phyloP scores from a whole-genome alignment of 1,139 yeast genomes.

The Pichia sp. region DNA sequence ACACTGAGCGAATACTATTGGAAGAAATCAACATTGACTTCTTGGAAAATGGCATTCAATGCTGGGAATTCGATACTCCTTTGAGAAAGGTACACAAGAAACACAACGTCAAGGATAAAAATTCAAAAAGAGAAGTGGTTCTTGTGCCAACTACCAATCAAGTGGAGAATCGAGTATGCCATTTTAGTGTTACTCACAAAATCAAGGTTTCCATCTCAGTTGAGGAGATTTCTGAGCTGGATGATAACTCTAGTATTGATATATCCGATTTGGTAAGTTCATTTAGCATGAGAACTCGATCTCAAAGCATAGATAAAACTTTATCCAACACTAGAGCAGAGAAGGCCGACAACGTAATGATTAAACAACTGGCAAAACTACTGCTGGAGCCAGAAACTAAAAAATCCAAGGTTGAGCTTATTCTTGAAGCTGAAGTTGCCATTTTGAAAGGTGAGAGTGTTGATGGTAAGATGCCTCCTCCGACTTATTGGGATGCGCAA shows the following conservation, averaged over 20 bases:
- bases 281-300: constrained; percentile 10
- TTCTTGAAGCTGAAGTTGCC: constrained; percentile 20
- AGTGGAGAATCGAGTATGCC: constrained; percentile 17
- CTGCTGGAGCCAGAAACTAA: constrained; percentile 16
- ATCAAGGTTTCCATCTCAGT: constrained; percentile 21
- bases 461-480: constrained; percentile 24
- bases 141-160: constrained; percentile 23
- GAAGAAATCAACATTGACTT: constrained; percentile 10
- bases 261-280: constrained; percentile 13
- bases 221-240: constrained; percentile 20
- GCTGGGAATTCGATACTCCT: constrained; percentile 16
- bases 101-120: neutral
- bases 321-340: constrained; percentile 14
- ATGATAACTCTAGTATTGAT: constrained; percentile 2
- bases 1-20: constrained; percentile 20
- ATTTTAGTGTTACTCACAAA: constrained; percentile 22
- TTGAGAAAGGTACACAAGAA: constrained; percentile 9
- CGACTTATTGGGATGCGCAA: constrained; percentile 18
- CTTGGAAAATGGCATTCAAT: constrained; percentile 8
- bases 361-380: constrained; percentile 20
- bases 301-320: constrained; percentile 16
- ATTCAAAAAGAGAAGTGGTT: neutral
- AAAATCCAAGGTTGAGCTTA: constrained; percentile 23
- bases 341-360: constrained; percentile 21
- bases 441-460: constrained; percentile 22